Percentiles rank a stretch among this genome's conserved stretches.
Evolutionary conservation across 495 filamentous ascomycete genomes (phyloP).

Genomic region (Neurospora sp.): DNA sequence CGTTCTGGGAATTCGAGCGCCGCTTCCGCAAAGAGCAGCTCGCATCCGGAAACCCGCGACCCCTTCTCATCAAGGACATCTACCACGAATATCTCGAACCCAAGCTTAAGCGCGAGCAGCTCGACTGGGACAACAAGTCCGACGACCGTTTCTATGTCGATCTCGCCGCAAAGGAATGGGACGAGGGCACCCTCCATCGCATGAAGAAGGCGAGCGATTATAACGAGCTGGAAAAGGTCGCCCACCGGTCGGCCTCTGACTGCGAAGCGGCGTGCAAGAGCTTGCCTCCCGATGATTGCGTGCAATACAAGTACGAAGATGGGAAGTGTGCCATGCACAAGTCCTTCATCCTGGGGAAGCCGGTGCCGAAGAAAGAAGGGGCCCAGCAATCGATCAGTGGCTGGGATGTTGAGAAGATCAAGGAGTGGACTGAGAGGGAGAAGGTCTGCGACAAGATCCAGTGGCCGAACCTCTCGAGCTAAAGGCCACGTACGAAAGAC

Average conservation of each 20-base stretch:
- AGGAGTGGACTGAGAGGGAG: slow-evolving; percentile 19
- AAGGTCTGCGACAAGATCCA: slow-evolving; percentile 16
- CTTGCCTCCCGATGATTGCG: slow-evolving; percentile 21
- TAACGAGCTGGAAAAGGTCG: slow-evolving; percentile 25
- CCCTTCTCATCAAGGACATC: slow-evolving; percentile 36
- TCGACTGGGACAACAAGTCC: slow-evolving; percentile 43
- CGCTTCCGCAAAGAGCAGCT: slow-evolving; percentile 9
- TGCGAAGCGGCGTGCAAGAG: slow-evolving; percentile 36
- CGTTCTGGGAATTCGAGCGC: slow-evolving; percentile 45
- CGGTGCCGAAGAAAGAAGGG: slow-evolving; percentile 11
- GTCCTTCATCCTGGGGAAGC: slow-evolving; percentile 25
- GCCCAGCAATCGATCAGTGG: slow-evolving; percentile 20
- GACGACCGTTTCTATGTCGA: slow-evolving; percentile 32
- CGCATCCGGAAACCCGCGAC: not conserved
- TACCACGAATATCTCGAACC: slow-evolving; percentile 33
- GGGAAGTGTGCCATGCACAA: slow-evolving; percentile 22
- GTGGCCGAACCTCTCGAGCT: slow-evolving; percentile 24
- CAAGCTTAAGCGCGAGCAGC: slow-evolving; percentile 20
- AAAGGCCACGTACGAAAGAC: not conserved
- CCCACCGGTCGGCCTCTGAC: slow-evolving; percentile 29
- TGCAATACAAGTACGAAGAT: slow-evolving; percentile 25
- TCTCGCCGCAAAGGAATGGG: slow-evolving; percentile 6
- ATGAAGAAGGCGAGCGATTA: slow-evolving; percentile 22
- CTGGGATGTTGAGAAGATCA: slow-evolving; percentile 29
- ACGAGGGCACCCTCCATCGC: slow-evolving; percentile 17